Evolutionary conservation across 805 yeast genomes (phyloP), one percentile per base, ranked within the genome.

Genomic region (Suhomyces sp.): DNA sequence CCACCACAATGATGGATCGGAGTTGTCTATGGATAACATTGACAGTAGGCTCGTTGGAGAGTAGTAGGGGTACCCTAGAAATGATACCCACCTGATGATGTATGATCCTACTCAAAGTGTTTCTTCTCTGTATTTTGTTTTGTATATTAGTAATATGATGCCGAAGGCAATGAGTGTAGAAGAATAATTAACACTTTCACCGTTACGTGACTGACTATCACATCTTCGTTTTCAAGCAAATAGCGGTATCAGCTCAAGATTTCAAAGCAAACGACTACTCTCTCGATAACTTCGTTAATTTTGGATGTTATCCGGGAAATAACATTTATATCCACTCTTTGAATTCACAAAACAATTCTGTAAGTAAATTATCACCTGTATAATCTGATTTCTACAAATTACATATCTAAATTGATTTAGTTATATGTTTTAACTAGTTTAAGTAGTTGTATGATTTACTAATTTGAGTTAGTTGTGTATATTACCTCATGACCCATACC

Each of bases 1-100:
- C 40, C 59, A 56, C 40, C 65, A 61, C 48, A 56, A 58, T 45
- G 67, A 64, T 44, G 62, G 59, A 38, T 63, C 63, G 35, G 76
- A 71, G 44, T 65, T 75, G 52, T 67, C 76, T 15, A 75, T 75
- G 69, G 78, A 74, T 49, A 74, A 74, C 59, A 74, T 75, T 52
- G 80, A 75, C 57, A 70, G 75, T 56, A 64, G 80, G 41, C 65
- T 75, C 56, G 80, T 74, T 15, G 79, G 79, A 15, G 79, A 73
- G 51, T 74, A 63, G 55, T 31, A 15, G 47, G 22, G 1, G 46
- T n/a, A 44, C 31, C 17, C 5, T n/a, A 19, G 8, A 42, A 23
- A 24, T 42, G 26, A 24, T 24, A 24, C 46, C 46, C 46, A 23
- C 47, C 23, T 38, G 42, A 38, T 17, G 42, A 38, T 17, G 42